Evolutionary conservation across 2,329 filamentous ascomycete genomes (phyloP), one percentile per base, ranked within the genome.

Genomic region (Trichoderma simmonsii): DNA sequence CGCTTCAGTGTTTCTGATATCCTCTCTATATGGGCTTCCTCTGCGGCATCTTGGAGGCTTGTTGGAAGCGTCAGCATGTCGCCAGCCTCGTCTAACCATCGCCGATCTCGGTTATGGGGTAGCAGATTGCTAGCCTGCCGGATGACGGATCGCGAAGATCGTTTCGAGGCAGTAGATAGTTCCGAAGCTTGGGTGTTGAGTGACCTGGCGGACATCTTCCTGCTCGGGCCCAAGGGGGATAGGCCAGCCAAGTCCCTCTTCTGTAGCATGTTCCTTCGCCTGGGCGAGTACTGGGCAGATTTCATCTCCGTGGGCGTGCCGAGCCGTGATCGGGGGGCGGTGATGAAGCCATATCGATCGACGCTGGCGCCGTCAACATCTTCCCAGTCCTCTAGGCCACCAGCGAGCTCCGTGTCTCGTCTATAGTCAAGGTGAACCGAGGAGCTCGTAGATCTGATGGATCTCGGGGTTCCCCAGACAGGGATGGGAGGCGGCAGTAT

Each of bases 271-370:
- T 85, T 86, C 73, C 83, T 83, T 77, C 81, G 82, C 74, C 84
- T 85, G 73, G 84, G 81, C 56, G 85, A 84, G 69, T 81, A 82
- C 56, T 83, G 82, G 48, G 83, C 77, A 39, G 85, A 82, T 73
- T 80, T 82, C 28, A 81, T 77, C 70, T 84, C 83, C 32, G 80
- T 81, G 6, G 84, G 80, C 3, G 83, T 83, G 73, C 79, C 81
- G 28, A 82, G 78, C 36, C 83, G 82, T 24, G 85, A 83, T 43
- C 82, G 83, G 18, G 83, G 83, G 26, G 82, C 78, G 67, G 80
- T 85, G 76, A 92, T 92, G 81, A 92, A 92, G 73, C 90, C 90
- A 77, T 91, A 92, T 77, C 90, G 86, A 81, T 92, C 90, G 73
- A 92, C 87, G 78, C 89, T 86, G 64, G 82, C 84, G 36, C 85